Base-by-base conservation (phyloP, 2,329 filamentous ascomycete species). In the Botryotinia calthae region DNA sequence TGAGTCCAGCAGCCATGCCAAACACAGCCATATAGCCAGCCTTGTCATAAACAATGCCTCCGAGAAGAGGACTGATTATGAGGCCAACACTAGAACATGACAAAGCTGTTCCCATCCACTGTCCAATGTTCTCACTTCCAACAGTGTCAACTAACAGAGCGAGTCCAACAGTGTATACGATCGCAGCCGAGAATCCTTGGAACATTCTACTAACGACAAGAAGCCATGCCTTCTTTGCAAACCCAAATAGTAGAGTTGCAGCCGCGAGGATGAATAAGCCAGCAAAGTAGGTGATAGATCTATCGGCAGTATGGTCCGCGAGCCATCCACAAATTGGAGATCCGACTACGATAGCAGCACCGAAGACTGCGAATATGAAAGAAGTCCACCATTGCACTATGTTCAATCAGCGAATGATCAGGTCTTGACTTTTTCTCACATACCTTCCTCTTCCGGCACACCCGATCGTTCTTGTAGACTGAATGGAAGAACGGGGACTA, bases 121-220 rank as follows among this genome's bases (percentile, higher is more conserved):
- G 88, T 5, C 89, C 89, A 48, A 91, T 79, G 66, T 88, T 86
- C 67, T 86, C 82, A 1, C 9, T 90, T 78, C 86, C 87, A 61
- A 93, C 88, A 0, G 90, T 93, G 78, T 94, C 91, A 1, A 89
- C 89, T 18, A 94, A 78, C 40, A 94, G 82, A 0, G 91, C 91
- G 42, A 92, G 83, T 0, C 91, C 91, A 0, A 92, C 89, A 0
- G 89, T 89, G 90, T 91, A 93, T 16, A 93, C 91, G 1, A 93
- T 87, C 2, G 90, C 89, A 2, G 90, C 90, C 34, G 88, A 90
- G 12, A 74, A 58, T 20, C 74, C 74, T 64, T 73, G 73, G 14
- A 74, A 59, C 16, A 74, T 40, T 54, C 73, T 56, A 25, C 56
- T 68, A 59, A 74, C 14, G 25, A 73, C 51, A 22, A 74, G 66